Evolutionary conservation across 305 asterid species (phyloP), one percentile per base, ranked within the genome.

Genomic region (Fraxinus sp.): DNA sequence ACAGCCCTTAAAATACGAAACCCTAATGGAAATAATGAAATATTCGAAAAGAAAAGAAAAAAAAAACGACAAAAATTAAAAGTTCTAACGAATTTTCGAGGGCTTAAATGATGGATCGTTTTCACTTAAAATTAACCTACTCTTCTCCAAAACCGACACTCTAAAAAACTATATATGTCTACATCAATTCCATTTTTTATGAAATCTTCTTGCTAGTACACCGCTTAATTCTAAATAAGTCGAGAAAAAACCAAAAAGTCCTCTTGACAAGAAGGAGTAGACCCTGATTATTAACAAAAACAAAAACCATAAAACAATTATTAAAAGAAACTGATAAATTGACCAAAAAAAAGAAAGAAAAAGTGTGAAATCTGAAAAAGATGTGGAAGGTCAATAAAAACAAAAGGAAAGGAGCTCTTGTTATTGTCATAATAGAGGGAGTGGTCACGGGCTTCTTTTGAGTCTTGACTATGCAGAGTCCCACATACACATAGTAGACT

Each of bases 401-500:
- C 83, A 87, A 85, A 83, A 83, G 37, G 39, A 22, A 78, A 68
- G 10, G 76, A 79, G 87, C 86, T 70, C 41, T 87, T 68, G 91
- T 89, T 77, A 74, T 84, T 89, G 79, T 87, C 88, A 84, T 82
- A 6, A 79, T 76, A 85, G 79, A 80, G 85, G 83, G 87, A 82
- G 87, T 68, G 87, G 88, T 91, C 97, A 92, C 94, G 95, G 92
- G 93, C 78, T 83, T 90, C 93, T 85, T 62, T 62, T 62, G 72
- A 62, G 72, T 62, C 93, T 90, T 91, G 94, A 90, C 92, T 86
- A 80, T 85, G 85, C 84, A 86, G 87, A 78, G 81, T 26, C 87
- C 70, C 84, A 81, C 84, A 46, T 6, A 39, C 83, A 55, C 68
- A n/a, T 68, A 76, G 20, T 83, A 82, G 83, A 84, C 66, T 79